Conservation (phyloP, 177 flowering plant genomes). For the Vitis hybrid region DNA sequence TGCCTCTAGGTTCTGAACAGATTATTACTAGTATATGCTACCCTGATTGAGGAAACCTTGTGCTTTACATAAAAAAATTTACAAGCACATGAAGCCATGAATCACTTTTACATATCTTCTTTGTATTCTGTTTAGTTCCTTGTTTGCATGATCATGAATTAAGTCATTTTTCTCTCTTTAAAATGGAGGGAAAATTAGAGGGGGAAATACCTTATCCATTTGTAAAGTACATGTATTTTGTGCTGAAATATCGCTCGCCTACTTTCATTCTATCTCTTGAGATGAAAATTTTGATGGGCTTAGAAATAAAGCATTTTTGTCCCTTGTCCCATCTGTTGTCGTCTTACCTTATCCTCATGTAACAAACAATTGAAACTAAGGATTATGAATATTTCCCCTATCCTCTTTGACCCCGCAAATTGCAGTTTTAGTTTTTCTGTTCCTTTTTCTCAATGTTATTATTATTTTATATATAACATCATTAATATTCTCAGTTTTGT, state of each 20-base stretch:
- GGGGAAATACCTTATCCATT: not conserved
- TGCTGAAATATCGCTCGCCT: not conserved
- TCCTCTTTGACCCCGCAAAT: too few relatives aligned
- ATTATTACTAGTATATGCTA: not conserved
- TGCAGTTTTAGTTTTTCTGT: too few relatives aligned
- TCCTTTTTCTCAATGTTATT: too few relatives aligned
- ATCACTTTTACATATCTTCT: too few relatives aligned
- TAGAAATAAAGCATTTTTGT: not conserved
- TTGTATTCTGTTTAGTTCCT: too few relatives aligned
- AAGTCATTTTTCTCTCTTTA: not conserved
- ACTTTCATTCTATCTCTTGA: not conserved
- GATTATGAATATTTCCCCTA: not conserved
- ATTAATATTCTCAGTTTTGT: too few relatives aligned
- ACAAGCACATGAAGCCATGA: too few relatives aligned
- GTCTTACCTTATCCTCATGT: not conserved
- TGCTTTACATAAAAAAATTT: not conserved
- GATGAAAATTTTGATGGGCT: not conserved
- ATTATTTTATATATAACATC: too few relatives aligned
- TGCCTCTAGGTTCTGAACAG: not conserved
- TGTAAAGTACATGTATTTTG: not conserved
- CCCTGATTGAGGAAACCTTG: not conserved
- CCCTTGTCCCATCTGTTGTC: not conserved
- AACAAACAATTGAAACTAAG: not conserved
- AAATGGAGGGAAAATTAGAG: not conserved
- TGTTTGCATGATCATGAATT: not conserved